Base-by-base conservation (phyloP, 176 grass and related monocot species). In the Ampelocalamus luodianensis region DNA sequence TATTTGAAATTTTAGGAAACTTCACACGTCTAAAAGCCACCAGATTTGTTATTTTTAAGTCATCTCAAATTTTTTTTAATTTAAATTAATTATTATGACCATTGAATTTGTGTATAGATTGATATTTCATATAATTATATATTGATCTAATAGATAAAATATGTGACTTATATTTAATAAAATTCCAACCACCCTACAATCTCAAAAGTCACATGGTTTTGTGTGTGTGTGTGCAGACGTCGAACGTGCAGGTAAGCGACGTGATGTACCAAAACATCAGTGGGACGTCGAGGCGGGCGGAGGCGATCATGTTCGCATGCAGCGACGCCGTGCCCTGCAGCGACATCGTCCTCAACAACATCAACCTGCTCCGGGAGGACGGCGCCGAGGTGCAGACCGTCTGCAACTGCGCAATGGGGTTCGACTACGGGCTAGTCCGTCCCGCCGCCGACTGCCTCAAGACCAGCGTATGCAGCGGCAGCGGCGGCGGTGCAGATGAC, bases 271-370 rank as follows among this genome's bases (percentile, higher is more conserved):
- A 74, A 53, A 90, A 95, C 84, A 95, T 98, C 89, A 85, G 36
- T 53, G 95, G 93, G 12, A 95, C 87, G 10, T 85, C 93, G 45
- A 79, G 79, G 32, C 53, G 72, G 9, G 82, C 87, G 0, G 81
- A 90, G 39, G 95, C 91, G 0, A 98, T 98, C 82, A 83, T 55
- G 82, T 88, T 98, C 72, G 95, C 95, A 0, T 98, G 95, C 90
- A 93, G 95, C 76, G 93, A 98, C 82, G 87, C 91, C 16, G 93
- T 83, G 58, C 95, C 95, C 0, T 98, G 95, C 74, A 90, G 83
- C 61, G 85, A 43, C 60, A 98, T 98, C 85, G 91, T 98, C 43
- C 87, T 98, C 65, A 42, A 81, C 64, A 80, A 98, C 87, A 90
- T 98, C 66, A 36, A 92, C 81, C 86, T 98, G 14, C 76, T 76